phyloP scores from a whole-genome alignment of 495 filamentous ascomycete genomes.

The Aspergillus sparsus region DNA sequence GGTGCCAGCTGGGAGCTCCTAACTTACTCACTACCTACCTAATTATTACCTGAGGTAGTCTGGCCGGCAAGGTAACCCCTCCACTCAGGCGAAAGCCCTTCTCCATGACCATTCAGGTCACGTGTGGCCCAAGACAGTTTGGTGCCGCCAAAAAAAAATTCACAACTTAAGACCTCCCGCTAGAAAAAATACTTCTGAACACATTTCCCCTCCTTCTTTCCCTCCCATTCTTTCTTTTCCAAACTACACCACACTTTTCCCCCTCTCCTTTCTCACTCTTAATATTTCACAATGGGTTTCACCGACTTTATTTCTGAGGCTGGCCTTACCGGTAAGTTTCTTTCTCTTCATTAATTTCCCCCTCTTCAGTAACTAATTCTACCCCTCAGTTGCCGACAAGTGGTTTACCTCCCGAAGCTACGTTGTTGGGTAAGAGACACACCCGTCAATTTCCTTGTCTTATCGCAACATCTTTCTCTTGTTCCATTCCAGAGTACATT shows the following conservation, averaged over 20 bases:
- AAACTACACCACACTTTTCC: constrained; percentile 10
- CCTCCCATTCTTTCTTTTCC: constrained; percentile 15
- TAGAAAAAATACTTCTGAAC: constrained; percentile 28
- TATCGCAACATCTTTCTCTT: constrained; percentile 16
- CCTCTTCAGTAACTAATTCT: constrained; percentile 38
- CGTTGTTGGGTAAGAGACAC: constrained; percentile 75
- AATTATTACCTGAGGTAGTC: no score
- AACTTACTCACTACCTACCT: no score
- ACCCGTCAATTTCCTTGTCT: constrained; percentile 21
- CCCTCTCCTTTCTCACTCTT: constrained; percentile 32
- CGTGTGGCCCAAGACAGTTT: constrained; percentile 30
- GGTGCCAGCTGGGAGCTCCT: no score
- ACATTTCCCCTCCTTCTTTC: constrained; percentile 21
- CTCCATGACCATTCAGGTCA: constrained; percentile 39
- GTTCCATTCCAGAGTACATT: constrained; percentile 18
- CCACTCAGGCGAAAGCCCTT: no score
- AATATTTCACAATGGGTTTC: constrained; percentile 81
- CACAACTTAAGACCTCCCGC: constrained; percentile 32
- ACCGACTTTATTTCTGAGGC: constrained; percentile 85
- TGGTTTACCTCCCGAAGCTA: constrained; percentile 91
- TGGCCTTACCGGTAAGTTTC: constrained; percentile 76
- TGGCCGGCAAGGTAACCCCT: no score
- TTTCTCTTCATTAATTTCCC: constrained; percentile 25
- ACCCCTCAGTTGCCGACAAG: constrained; percentile 79
- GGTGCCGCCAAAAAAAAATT: constrained; percentile 40